These are phyloP conservation scores for Boletus sp. DNA, from an alignment of 768 basidiomycete genomes.

Conservation along the genomic window DNA sequence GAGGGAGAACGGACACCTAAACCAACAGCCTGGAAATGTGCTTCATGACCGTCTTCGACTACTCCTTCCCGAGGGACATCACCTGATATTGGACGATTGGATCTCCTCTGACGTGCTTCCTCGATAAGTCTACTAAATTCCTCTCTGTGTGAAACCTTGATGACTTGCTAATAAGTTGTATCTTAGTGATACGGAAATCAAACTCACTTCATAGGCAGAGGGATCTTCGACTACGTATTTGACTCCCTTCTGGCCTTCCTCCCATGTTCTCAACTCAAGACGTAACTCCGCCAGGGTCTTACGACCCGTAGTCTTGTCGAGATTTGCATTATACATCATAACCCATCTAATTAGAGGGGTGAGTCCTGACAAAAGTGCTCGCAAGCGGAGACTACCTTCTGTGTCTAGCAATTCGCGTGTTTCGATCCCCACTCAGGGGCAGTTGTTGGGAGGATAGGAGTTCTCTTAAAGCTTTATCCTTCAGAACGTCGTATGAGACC, in stretches of 20 bases:
- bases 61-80: constrained; percentile 19
- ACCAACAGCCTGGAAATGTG: constrained; percentile 12
- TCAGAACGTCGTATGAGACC: constrained; percentile 60
- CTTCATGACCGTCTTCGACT: constrained; percentile 37
- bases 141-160: constrained; percentile 24
- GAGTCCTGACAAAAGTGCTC: background rate
- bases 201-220: constrained; percentile 38
- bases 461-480: constrained; percentile 56
- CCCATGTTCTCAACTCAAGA: constrained; percentile 56
- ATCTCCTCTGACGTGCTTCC: constrained; percentile 34
- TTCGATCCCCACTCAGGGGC: constrained; percentile 49
- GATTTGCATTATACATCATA: constrained; percentile 66
- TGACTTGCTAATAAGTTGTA: background rate
- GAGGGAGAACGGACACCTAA: background rate
- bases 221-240: constrained; percentile 36
- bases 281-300: constrained; percentile 46
- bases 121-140: constrained; percentile 36
- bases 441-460: constrained; percentile 51
- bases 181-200: background rate
- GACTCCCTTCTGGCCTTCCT: constrained; percentile 43
- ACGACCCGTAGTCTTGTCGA: constrained; percentile 53
- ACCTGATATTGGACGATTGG: constrained; percentile 15
- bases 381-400: constrained; percentile 41
- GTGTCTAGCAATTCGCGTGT: constrained; percentile 53
- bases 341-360: constrained; percentile 50